Evolutionary conservation across 1,284 basidiomycete species (phyloP).

Genomic region (Spongiforma sp.): DNA sequence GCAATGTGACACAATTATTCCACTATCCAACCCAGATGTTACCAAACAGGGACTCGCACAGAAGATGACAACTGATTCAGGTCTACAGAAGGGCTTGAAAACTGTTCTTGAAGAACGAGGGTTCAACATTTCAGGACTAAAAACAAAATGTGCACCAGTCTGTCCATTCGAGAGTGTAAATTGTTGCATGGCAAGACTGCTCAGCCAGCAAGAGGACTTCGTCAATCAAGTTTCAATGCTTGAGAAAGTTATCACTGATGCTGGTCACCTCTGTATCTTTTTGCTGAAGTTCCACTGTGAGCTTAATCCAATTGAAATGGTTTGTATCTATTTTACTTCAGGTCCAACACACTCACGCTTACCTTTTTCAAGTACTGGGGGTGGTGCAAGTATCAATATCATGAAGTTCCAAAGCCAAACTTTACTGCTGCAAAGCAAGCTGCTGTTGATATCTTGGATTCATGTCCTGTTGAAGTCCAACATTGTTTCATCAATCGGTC

Average conservation of each 20-base stretch:
- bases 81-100: conserved; percentile 39
- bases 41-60: neutral
- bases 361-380: too few species aligned
- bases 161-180: conserved; percentile 30
- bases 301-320: neutral
- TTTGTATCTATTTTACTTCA: neutral
- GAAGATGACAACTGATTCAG: neutral
- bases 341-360: too few species aligned
- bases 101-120: conserved; percentile 40
- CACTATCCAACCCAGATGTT: neutral
- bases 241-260: too few species aligned
- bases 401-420: too few species aligned
- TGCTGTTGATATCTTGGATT: too few species aligned
- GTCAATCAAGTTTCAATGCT: too few species aligned
- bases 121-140: conserved; percentile 30
- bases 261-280: too few species aligned
- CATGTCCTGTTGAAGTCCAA: too few species aligned
- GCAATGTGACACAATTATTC: neutral
- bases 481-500: too few species aligned
- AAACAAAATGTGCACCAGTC: conserved; percentile 37
- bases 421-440: too few species aligned
- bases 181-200: conserved; percentile 33
- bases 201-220: conserved; percentile 10
- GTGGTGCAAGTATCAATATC: too few species aligned
- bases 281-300: too few species aligned